Conservation (phyloP, 768 basidiomycete genomes). For the Lactarius sanguifluus region DNA sequence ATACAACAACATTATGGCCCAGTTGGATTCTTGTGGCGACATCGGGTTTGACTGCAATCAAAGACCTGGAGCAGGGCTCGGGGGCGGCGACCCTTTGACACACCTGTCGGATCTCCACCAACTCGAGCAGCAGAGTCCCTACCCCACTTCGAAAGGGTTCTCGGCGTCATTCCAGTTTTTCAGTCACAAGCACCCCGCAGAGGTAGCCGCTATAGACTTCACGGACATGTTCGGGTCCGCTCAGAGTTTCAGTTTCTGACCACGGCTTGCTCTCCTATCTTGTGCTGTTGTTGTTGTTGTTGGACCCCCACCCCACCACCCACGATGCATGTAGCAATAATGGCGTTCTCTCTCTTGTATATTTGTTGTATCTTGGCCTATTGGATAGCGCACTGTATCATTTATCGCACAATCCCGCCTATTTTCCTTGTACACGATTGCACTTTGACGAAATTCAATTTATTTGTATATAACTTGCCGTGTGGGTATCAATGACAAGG, state of each 20-base stretch:
- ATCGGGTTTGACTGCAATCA: slow-evolving; percentile 9
- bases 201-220: slow-evolving; percentile 8
- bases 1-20: slow-evolving; percentile 13
- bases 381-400: slow-evolving; percentile 28
- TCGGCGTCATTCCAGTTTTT: slow-evolving; percentile 2
- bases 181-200: slow-evolving; percentile 21
- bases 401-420: slow-evolving; percentile 16
- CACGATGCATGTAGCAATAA: slow-evolving; percentile 22
- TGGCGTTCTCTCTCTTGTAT: slow-evolving; percentile 27
- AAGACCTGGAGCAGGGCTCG: neutral
- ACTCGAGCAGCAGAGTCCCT: slow-evolving; percentile 5
- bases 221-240: slow-evolving; percentile 20
- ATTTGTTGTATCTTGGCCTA: slow-evolving; percentile 21
- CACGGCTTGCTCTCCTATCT: neutral
- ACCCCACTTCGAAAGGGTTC: slow-evolving; percentile 10
- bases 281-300: slow-evolving; percentile 12
- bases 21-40: slow-evolving; percentile 13
- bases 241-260: slow-evolving; percentile 22
- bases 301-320: slow-evolving; percentile 6
- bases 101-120: slow-evolving; percentile 5
- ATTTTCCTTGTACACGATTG: slow-evolving; percentile 22
- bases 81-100: neutral
- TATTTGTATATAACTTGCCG: slow-evolving; percentile 30
- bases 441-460: slow-evolving; percentile 14
- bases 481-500: slow-evolving; percentile 5